Conservation (phyloP, 345 rosid genomes). For the Sonneratia alba region DNA sequence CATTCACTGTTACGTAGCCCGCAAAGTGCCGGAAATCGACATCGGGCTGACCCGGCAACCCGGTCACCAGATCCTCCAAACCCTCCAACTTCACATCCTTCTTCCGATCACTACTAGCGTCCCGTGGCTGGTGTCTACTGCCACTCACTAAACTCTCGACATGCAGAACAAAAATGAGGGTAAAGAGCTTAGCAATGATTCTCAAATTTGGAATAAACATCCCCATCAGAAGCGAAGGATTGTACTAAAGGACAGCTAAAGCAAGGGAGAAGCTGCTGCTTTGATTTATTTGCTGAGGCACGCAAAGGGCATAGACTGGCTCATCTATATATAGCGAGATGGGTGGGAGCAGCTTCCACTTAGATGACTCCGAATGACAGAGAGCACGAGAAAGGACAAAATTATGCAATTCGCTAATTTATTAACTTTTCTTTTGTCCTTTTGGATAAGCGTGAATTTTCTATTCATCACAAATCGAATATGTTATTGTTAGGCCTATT, state of each 20-base stretch:
- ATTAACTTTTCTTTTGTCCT: neutral
- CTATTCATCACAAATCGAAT: neutral
- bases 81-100: conserved; percentile 9
- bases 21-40: conserved; percentile 62
- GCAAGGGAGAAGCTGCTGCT: neutral
- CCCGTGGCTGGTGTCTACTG: conserved; percentile 15
- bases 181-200: neutral
- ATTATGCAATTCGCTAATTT: neutral
- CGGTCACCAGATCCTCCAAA: conserved; percentile 36
- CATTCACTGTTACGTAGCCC: conserved; percentile 64
- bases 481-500: neutral
- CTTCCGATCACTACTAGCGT: conserved; percentile 8
- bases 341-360: neutral
- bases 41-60: conserved; percentile 58
- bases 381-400: neutral
- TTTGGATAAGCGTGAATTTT: conserved; percentile 1
- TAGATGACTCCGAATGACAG: neutral
- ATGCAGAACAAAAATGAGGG: neutral
- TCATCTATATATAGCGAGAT: neutral
- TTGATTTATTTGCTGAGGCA: neutral
- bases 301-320: neutral
- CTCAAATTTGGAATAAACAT: neutral
- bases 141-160: conserved; percentile 14
- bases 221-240: neutral
- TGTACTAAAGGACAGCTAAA: neutral